Evolutionary conservation across 2,329 filamentous ascomycete species (phyloP).

Genomic region (Ophiostoma triangulosporum): DNA sequence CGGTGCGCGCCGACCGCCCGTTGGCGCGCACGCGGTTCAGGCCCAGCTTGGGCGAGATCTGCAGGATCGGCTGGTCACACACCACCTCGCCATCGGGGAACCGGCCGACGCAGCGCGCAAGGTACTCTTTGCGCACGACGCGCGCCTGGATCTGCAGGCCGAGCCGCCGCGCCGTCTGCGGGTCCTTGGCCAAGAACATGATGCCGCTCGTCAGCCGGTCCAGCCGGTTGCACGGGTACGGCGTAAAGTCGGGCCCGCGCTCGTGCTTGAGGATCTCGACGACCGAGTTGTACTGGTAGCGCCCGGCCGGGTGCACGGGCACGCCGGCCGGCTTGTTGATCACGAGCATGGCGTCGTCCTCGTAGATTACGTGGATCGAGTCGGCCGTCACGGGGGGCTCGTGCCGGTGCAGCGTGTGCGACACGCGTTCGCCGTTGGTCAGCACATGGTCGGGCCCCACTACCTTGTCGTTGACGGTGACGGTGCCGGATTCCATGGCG

Average conservation of each 20-base stretch:
- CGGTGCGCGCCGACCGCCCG: conserved; percentile 77
- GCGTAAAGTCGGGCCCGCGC: conserved; percentile 38
- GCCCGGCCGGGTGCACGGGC: conserved; percentile 85
- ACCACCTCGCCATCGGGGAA: conserved; percentile 87
- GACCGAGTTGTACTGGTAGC: conserved; percentile 92
- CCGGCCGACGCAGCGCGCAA: conserved; percentile 78
- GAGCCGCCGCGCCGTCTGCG: conserved; percentile 64
- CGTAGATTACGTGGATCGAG: conserved; percentile 71
- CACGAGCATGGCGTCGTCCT: conserved; percentile 86
- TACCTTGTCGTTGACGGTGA: conserved; percentile 64
- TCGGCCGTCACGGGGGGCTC: conserved; percentile 82
- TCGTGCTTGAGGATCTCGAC: conserved; percentile 86
- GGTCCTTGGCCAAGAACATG: conserved; percentile 92
- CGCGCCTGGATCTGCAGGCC: conserved; percentile 63
- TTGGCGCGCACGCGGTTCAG: conserved; percentile 89
- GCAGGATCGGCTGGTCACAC: conserved; percentile 85
- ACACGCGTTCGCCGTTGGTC: conserved; percentile 81
- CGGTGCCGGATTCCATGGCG: conserved; percentile 67
- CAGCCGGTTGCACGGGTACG: conserved; percentile 75
- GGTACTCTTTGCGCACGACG: conserved; percentile 87
- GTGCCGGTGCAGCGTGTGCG: conserved; percentile 87
- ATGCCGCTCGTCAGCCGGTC: conserved; percentile 89
- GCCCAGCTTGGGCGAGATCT: conserved; percentile 88
- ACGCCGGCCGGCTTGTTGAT: conserved; percentile 95
- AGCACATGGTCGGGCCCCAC: conserved; percentile 57